Percentiles rank a stretch among this genome's conserved stretches.
phyloP scores from a whole-genome alignment of 805 yeast species.

The Wickerhamomyces chambardii region DNA sequence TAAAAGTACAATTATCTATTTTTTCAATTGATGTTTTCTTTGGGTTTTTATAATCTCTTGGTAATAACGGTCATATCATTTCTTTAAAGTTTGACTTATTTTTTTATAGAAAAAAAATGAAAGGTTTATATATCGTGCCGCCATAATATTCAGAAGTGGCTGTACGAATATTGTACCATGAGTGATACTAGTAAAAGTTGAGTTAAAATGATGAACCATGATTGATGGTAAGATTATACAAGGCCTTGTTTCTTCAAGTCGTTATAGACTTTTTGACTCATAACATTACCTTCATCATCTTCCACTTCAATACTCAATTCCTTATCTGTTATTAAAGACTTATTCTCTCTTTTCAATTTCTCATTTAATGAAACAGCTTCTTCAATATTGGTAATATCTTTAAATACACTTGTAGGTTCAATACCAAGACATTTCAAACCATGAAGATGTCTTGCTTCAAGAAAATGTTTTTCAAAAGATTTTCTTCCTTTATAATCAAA shows the following conservation, averaged over 20 bases:
- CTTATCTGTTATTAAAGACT: slow-evolving; percentile 17
- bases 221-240: too few species aligned
- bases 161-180: too few species aligned
- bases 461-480: slow-evolving; percentile 67
- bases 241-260: slow-evolving; percentile 88
- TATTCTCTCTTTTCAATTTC: slow-evolving; percentile 21
- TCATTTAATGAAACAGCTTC: slow-evolving; percentile 62
- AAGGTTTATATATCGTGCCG: too few species aligned
- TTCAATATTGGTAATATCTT: slow-evolving; percentile 53
- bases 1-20: too few species aligned
- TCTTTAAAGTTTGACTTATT: too few species aligned
- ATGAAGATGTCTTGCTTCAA: slow-evolving; percentile 56
- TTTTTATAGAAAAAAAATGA: too few species aligned
- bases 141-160: too few species aligned
- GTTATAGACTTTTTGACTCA: slow-evolving; percentile 73
- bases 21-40: too few species aligned
- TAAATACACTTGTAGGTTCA: slow-evolving; percentile 41
- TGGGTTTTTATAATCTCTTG: too few species aligned
- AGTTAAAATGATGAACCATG: too few species aligned
- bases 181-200: too few species aligned
- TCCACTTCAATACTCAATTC: slow-evolving; percentile 74
- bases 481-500: slow-evolving; percentile 62
- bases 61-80: too few species aligned
- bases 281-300: slow-evolving; percentile 88
- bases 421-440: slow-evolving; percentile 76